Base-by-base conservation (phyloP, 1,284 basidiomycete species). In the Mycena sp. region DNA sequence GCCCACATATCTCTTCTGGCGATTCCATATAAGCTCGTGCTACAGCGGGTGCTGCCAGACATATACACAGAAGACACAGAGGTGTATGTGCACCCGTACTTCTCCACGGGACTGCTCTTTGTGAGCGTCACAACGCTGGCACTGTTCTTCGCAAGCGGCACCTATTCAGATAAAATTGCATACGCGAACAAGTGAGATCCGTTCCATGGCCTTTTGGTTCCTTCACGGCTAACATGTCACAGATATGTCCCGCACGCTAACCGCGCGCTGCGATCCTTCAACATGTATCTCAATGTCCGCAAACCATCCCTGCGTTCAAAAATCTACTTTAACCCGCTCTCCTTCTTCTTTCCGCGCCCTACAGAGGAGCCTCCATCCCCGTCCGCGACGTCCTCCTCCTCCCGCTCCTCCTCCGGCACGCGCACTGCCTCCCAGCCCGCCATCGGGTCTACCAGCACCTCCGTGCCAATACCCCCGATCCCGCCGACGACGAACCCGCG, bases 201-300 rank as follows among this genome's bases (percentile, higher is more conserved):
- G 50, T 60, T 61, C 26, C 35, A 23, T 12, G 16, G 17, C 17
- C 14, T 29, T 12, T 9, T 11, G 29, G 23, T 23, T n/a, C 40
- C 30, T 9, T 44, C 12, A 23, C 21, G 12, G 10, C 16, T 10
- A 6, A n/a, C n/a, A n/a, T n/a, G n/a, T 50, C 23, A 14, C 73
- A 97, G 95, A 80, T 99, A 99, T 74, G 94, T 99, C 19, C 96
- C 95, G 1, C 97, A 99, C 71, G 95, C 96, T 11, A 99, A 99
- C 77, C 88, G 92, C 44, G 90, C 96, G 0, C 81, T 99, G 29
- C 87, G 97, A 26, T 92, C 90, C 26, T 92, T 98, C 77, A 99
- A 99, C 78, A 97, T 99, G 90, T 95, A 96, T 73, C 85, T 99
- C 70, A 99, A 99, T 80, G 93, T 97, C 71, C 90, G 94, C 54